Base-by-base conservation (phyloP, 2,329 filamentous ascomycete species). In the Fusarium staphyleae region DNA sequence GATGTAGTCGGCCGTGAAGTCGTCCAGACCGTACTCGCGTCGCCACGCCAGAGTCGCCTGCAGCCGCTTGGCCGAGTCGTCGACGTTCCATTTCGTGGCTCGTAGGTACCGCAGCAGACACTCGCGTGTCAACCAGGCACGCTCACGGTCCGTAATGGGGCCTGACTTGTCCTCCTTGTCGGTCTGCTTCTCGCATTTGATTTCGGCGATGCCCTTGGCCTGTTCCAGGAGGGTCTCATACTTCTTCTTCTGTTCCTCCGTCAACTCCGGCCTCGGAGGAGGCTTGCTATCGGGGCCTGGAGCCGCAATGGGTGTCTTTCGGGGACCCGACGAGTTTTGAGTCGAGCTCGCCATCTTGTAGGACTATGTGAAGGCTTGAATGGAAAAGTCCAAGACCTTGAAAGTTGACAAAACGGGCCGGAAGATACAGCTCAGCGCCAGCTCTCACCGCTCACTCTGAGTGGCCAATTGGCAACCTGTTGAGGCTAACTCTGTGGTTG, bases 101-200 rank as follows among this genome's bases (percentile, higher is more conserved):
- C 93, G 89, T 24, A 99, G 86, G 72, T 96, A 99, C 65, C 95
- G 89, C 33, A 97, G 81, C 13, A 99, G 82, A 71, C 93, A 98
- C 72, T 99, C 95, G 62, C 87, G 86, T 11, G 93, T 96, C 63
- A 99, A 82, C 87, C 91, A 99, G 77, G 95, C 86, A 69, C 86
- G 88, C 76, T 99, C 95, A 43, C 80, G 77, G 52, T 96, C 91
- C 43, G 85, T 87, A 52, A 98, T 76, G 2, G 90, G 86, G 3
- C 84, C 84, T 8, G 72, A 81, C 56, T 81, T 80, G 57, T 74
- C 87, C 63, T 83, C 82, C 6, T 77, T 69, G 9, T 63, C 60
- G 48, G 52, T 55, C 18, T 60, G 48, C 15, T 86, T 85, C 33
- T 83, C 84, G 63, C 72, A 74, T 28, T 63, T 59, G 19, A 96